Evolutionary conservation across 2,329 filamentous ascomycete genomes (phyloP), one percentile per base, ranked within the genome.

Genomic region (Neurospora crassa): DNA sequence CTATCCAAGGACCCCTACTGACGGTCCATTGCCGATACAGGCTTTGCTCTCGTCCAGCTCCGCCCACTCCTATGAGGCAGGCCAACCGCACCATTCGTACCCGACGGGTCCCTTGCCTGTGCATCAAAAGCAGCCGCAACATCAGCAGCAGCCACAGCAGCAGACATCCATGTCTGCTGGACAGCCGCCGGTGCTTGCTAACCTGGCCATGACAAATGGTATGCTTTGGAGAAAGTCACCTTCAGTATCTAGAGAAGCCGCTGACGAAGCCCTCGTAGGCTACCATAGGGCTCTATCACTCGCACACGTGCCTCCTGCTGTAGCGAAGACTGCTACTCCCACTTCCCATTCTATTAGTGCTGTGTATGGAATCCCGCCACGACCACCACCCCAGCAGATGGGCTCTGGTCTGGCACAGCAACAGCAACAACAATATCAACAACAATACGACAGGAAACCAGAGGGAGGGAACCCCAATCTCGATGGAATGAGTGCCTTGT

Each of bases 401-500:
- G 53, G 53, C 5, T 1, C 53, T 63, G 53, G 24, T 34, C 20
- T 42, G 6, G 67, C 37, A 34, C 72, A 67, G 40, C 42, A 67
- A 34, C 71, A 69, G 6, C 67, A 72, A 40, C 72, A 67, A 34
- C 71, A 69, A 20, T 67, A 53, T 8, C 47, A 59, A 4, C 47
- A 34, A 5, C 24, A 59, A 6, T 29, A 18, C 11, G 24, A 34
- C 5, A 68, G 75, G 18, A 79, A 79, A 18, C 78, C 12, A 29
- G 47, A 75, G 2, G 79, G 29, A 63, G 53, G 53, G 20, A 29
- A 80, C 4, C 74, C 74, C 5, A 77, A 79, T 3, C 78, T 89
- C 24, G 87, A 90, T 73, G 87, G 88, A 1, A 87, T 90, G 79
- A 88, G 83, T 72, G 88, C 88, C 7, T 79, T 90, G 12, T 77